These are phyloP conservation scores for Alternaria sp. DNA, from an alignment of 2,329 filamentous ascomycete species.

Conservation along the genomic window DNA sequence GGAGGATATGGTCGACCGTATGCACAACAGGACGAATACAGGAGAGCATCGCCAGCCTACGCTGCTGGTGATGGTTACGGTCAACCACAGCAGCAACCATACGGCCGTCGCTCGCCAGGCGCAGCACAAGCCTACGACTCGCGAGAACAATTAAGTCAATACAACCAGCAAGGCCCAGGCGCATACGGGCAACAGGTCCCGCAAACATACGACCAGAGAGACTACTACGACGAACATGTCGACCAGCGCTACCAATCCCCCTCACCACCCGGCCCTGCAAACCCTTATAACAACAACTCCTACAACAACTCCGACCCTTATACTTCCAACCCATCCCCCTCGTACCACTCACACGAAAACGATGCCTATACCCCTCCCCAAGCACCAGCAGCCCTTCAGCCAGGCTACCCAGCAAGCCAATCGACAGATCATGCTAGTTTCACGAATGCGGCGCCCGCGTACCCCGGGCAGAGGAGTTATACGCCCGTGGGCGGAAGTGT, in stretches of 20 bases:
- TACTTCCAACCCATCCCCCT: neutral
- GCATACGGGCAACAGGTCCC: conserved; percentile 7
- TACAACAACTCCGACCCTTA: neutral
- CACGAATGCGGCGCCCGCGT: conserved; percentile 6
- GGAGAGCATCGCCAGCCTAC: conserved; percentile 22
- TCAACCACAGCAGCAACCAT: conserved; percentile 13
- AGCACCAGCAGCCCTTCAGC: neutral
- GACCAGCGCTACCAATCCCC: conserved; percentile 6
- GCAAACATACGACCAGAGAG: conserved; percentile 12
- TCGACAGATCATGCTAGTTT: neutral
- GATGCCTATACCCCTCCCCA: neutral
- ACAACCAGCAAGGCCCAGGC: conserved; percentile 11
- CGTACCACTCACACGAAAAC: neutral
- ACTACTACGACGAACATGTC: conserved; percentile 9
- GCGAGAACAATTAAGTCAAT: conserved; percentile 21
- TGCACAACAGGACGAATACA: conserved; percentile 27
- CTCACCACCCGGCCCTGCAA: conserved; percentile 1
- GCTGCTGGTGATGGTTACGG: conserved; percentile 18
- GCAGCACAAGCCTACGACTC: conserved; percentile 24
- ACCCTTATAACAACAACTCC: conserved; percentile 6
- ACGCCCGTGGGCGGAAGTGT: conserved; percentile 5
- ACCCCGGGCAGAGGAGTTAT: conserved; percentile 10
- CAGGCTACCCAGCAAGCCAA: neutral
- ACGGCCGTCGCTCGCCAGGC: conserved; percentile 25
- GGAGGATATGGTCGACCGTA: conserved; percentile 33